Conservation (phyloP, 768 basidiomycete genomes). For the Russula olivacea region DNA sequence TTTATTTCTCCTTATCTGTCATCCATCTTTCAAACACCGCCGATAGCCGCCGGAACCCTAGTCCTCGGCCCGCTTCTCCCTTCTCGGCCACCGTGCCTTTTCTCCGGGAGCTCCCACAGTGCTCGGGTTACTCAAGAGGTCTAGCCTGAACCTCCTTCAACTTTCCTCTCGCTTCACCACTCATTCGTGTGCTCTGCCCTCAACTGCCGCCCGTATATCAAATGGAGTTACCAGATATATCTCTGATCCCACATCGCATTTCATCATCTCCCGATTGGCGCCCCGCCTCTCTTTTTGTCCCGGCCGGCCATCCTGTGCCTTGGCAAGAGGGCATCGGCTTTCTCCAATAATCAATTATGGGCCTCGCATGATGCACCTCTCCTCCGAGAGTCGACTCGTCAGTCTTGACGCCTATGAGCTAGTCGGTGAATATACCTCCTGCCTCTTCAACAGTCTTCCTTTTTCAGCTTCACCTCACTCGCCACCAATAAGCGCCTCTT, state of each 20-base stretch:
- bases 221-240: conserved; percentile 16
- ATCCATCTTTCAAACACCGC: background rate
- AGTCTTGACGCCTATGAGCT: background rate
- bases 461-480: background rate
- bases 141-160: background rate
- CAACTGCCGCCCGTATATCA: background rate
- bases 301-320: background rate
- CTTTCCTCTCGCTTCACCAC: background rate
- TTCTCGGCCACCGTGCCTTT: background rate
- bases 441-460: background rate
- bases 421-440: no score
- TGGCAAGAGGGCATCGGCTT: conserved; percentile 1
- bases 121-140: background rate
- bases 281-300: conserved; percentile 12
- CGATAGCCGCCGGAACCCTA: conserved; percentile 12
- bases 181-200: background rate
- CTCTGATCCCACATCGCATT: conserved; percentile 12
- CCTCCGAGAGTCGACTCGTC: background rate
- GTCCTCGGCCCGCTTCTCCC: background rate
- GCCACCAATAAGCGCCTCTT: background rate
- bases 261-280: conserved; percentile 14
- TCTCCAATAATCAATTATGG: background rate
- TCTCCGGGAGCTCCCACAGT: background rate
- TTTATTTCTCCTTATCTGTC: background rate
- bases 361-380: background rate